A percentile compares a stretch with the other conserved stretches of the same genome.
Conservation (phyloP, 345 rosid species). For the Eucalyptus cloeziana region DNA sequence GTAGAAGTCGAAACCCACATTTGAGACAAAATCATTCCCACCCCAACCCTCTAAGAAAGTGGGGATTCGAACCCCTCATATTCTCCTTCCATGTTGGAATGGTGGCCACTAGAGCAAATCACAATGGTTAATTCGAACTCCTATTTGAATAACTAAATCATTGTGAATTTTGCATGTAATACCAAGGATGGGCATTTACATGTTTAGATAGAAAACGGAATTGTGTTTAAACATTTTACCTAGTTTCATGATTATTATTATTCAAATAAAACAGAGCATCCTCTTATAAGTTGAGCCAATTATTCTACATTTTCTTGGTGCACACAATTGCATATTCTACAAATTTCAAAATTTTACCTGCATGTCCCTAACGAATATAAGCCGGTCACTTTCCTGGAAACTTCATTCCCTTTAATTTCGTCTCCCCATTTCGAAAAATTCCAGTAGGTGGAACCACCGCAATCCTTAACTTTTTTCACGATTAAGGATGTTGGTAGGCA, state of each 20-base stretch:
- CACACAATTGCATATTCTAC: neutral
- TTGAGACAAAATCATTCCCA: too few relatives aligned
- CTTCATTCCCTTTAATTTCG: neutral
- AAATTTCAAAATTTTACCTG: neutral
- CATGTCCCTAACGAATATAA: neutral
- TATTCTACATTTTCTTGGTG: neutral
- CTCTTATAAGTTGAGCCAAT: neutral
- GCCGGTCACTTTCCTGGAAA: neutral
- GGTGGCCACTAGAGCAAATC: accelerated
- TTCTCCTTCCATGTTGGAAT: too few relatives aligned
- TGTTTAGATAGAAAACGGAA: neutral
- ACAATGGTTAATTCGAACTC: accelerated
- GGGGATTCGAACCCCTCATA: too few relatives aligned
- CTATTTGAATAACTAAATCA: neutral
- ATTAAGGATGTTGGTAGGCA: neutral
- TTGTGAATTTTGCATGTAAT: neutral
- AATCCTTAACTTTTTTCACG: neutral
- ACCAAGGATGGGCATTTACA: neutral
- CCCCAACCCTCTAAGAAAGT: too few relatives aligned
- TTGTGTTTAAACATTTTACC: neutral
- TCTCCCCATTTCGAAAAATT: neutral
- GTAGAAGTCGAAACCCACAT: too few relatives aligned
- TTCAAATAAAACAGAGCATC: neutral
- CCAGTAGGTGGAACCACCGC: neutral
- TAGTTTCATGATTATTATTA: neutral